Base-by-base conservation (phyloP, 1,284 basidiomycete genomes). In the Ustilago lituana region DNA sequence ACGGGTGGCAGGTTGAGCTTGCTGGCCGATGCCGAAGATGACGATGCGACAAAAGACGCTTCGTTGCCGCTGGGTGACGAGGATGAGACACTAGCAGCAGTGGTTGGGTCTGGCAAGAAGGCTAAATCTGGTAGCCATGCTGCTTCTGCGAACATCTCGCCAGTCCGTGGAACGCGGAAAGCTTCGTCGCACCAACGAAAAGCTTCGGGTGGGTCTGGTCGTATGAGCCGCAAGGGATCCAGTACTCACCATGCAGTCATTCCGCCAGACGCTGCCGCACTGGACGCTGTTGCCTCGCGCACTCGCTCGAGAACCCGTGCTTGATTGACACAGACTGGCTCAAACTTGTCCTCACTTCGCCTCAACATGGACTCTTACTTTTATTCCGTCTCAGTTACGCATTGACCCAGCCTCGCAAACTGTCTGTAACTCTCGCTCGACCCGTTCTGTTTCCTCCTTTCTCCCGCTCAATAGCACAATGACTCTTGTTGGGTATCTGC, bases 1-100 rank as follows among this genome's bases (percentile, higher is more conserved):
- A 71, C 68, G 0, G 68, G 68, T 12, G 68, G 68, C 12, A 37
- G 68, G 2, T 23, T 71, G 41, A 71, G 68, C 37, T 40, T 71
- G 44, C 44, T 71, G 2, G 65, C 68, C 8, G 49, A 68, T 40
- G 64, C 56, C 2, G 51, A 59, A 10, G 59, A 57, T 3, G 66
- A 54, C 8, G 47, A 50, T 46, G 60, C 38, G 14, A 20, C 37
- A 5, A 40, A 47, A 4, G 53, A 58, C n/a, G 40, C 49, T 6
- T 43, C 40, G n/a, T 3, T 33, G 27, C 40, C 23, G 22, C 29
- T 26, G 1, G 26, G 38, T n/a, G 52, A 50, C 3, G 56, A 35
- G 6, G 51, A 50, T 19, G 47, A 44, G 36, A 53, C 48, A 27
- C 24, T 58, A 4, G 43, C 56, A 5, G 23, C 17, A 2, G 31